Conservation (phyloP, 2,329 filamentous ascomycete genomes). For the Phaeosphaeriaceae sp. region DNA sequence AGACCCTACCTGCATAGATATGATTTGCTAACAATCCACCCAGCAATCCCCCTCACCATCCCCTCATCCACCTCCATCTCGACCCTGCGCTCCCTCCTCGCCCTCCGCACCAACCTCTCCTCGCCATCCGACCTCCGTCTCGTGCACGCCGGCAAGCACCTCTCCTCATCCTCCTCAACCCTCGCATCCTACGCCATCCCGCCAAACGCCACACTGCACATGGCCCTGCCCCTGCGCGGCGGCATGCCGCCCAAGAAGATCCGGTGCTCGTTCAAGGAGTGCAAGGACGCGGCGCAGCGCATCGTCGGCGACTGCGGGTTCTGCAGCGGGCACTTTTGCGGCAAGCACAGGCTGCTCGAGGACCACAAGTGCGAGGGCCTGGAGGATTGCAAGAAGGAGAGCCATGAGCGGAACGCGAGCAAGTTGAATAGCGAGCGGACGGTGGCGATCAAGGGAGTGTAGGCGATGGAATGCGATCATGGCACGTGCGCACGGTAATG, state of each 20-base stretch:
- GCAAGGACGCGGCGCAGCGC: conserved; percentile 84
- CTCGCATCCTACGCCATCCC: conserved; percentile 58
- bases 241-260: conserved; percentile 74
- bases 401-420: conserved; percentile 90
- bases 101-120: conserved; percentile 63
- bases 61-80: conserved; percentile 61
- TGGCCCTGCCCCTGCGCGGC: conserved; percentile 64
- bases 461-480: conserved; percentile 11
- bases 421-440: conserved; percentile 93
- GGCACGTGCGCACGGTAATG: too few relatives aligned
- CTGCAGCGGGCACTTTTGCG: conserved; percentile 92
- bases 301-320: conserved; percentile 97
- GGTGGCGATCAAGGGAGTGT: conserved; percentile 91
- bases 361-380: conserved; percentile 92
- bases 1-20: too few relatives aligned
- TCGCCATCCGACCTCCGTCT: conserved; percentile 59
- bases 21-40: not conserved
- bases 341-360: conserved; percentile 91
- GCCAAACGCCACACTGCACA: conserved; percentile 60
- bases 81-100: conserved; percentile 64
- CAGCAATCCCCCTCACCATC: conserved; percentile 65
- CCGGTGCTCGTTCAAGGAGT: conserved; percentile 87
- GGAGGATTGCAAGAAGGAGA: conserved; percentile 98
- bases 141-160: conserved; percentile 65
- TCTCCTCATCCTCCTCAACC: conserved; percentile 51